Base-by-base conservation (phyloP, 2,329 filamentous ascomycete genomes). In the Apiospora aurea region DNA sequence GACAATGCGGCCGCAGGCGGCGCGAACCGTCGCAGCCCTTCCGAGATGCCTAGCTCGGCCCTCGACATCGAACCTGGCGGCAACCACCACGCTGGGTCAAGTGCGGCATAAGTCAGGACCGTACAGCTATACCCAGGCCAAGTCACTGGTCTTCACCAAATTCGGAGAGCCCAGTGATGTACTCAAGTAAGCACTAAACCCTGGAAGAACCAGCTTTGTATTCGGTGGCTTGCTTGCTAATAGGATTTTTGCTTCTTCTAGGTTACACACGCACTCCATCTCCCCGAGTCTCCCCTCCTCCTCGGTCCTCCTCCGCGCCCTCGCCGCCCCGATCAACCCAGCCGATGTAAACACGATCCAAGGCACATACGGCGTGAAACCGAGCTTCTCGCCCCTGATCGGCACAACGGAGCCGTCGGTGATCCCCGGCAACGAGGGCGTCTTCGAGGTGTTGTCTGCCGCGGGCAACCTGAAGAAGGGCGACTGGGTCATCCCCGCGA, bases 301-400 rank as follows among this genome's bases (percentile, higher is more conserved):
- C 67, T 84, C 87, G 67, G 83, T 97, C 76, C 95, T 96, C 71
- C 86, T 99, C 73, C 94, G 94, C 81, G 92, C 96, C 78, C 93
- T 99, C 78, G 94, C 95, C 44, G 91, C 95, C 0, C 94, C 96
- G 72, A 94, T 99, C 82, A 99, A 99, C 85, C 96, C 96, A 34
- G 95, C 96, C 79, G 96, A 99, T 84, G 94, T 99, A 82, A 99
- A 99, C 86, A 96, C 96, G 78, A 94, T 99, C 79, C 96, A 99
- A 86, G 96, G 96, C 75, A 95, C 96, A 4, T 99, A 99, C 85
- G 96, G 96, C 74, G 91, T 91, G 66, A 94, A 94, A 80, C 95
- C 95, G 0, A 85, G 88, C 64, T 95, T 97, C 83, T 91, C 90
- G 24, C 91, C 91, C 7, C 83, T 90, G 1, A 90, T 99, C 71